phyloP scores from a whole-genome alignment of 2,329 filamentous ascomycete species.

The Cladosporium oxysporum region DNA sequence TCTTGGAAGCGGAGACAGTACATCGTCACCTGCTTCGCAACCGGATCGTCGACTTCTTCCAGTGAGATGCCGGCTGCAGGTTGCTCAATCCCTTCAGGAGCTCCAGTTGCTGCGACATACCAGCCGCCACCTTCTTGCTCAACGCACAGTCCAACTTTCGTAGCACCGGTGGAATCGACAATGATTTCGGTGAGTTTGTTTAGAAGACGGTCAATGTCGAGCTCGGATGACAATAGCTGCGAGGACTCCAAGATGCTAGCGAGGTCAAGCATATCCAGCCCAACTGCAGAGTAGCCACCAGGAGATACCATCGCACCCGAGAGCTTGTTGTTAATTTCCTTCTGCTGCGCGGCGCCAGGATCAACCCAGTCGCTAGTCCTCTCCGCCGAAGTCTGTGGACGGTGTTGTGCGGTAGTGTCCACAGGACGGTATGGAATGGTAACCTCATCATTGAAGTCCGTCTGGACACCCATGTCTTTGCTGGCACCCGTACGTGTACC shows the following conservation, averaged over 20 bases:
- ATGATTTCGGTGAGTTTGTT: conserved; percentile 83
- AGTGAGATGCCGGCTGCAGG: conserved; percentile 67
- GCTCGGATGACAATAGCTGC: conserved; percentile 76
- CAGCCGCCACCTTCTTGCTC: conserved; percentile 67
- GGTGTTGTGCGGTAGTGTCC: conserved; percentile 38
- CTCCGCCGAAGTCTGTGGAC: conserved; percentile 45
- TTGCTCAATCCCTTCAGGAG: conserved; percentile 69
- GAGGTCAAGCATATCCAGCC: conserved; percentile 78
- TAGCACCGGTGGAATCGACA: conserved; percentile 73
- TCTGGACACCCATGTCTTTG: conserved; percentile 65
- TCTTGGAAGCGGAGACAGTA: conserved; percentile 78
- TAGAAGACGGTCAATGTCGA: conserved; percentile 73
- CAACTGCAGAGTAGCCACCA: conserved; percentile 64
- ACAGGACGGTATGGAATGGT: not conserved
- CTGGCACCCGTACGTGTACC: conserved; percentile 62
- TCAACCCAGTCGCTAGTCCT: conserved; percentile 52
- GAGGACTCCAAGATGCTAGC: conserved; percentile 77
- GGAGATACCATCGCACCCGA: conserved; percentile 39
- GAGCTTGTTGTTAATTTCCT: conserved; percentile 24
- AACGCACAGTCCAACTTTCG: conserved; percentile 71
- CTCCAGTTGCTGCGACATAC: conserved; percentile 73
- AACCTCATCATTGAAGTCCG: conserved; percentile 10
- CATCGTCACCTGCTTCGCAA: conserved; percentile 75
- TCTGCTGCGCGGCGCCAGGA: conserved; percentile 42
- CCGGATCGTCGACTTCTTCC: conserved; percentile 61